A percentile compares a stretch with the other conserved stretches of the same genome.
Evolutionary conservation across 495 filamentous ascomycete species (phyloP).

Genomic region (Darksidea phi): DNA sequence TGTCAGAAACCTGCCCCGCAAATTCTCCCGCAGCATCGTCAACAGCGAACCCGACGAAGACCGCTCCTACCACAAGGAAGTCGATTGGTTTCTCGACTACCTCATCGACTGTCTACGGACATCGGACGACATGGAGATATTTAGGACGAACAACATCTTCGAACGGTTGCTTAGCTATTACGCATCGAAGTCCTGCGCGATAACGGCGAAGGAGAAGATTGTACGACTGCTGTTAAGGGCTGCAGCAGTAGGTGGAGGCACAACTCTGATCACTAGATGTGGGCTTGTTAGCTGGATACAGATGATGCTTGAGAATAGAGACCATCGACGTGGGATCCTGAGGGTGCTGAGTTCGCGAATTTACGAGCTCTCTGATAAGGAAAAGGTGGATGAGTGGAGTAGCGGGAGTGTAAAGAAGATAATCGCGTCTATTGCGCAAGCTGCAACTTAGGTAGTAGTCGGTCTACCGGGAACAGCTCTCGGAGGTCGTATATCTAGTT

Average conservation of each 20-base stretch:
- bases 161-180: conserved; percentile 74
- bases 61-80: conserved; percentile 71
- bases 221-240: conserved; percentile 71
- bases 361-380: conserved; percentile 68
- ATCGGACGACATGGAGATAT: conserved; percentile 72
- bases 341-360: conserved; percentile 59
- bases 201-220: conserved; percentile 63
- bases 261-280: conserved; percentile 79
- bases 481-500: too few species aligned
- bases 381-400: conserved; percentile 68
- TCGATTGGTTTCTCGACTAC: conserved; percentile 77
- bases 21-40: conserved; percentile 71
- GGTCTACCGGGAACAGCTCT: too few species aligned
- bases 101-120: conserved; percentile 69
- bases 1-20: conserved; percentile 66
- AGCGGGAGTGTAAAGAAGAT: conserved; percentile 26
- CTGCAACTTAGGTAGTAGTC: not conserved
- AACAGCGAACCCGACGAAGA: conserved; percentile 67
- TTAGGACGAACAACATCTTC: conserved; percentile 74
- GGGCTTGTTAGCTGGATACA: conserved; percentile 81
- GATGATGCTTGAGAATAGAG: conserved; percentile 43
- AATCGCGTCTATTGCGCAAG: conserved; percentile 9
- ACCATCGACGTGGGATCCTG: conserved; percentile 56
- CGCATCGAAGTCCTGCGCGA: conserved; percentile 61
- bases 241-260: conserved; percentile 73